Base-by-base conservation (phyloP, 2,329 filamentous ascomycete genomes). In the Nectriaceae sp. region DNA sequence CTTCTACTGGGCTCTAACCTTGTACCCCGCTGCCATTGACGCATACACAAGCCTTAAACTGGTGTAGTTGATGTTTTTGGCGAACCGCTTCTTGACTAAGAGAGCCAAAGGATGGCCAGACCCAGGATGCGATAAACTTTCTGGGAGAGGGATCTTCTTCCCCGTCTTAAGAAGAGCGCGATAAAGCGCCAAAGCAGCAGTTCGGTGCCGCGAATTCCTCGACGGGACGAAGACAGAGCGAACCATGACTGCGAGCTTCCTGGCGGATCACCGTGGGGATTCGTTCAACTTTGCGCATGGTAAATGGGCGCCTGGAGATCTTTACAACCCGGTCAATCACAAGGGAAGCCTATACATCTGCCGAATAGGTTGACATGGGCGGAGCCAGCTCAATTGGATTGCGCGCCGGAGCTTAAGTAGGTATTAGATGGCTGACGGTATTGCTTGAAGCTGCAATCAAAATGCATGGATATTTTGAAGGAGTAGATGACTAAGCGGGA, bases 1-100 rank as follows among this genome's bases (percentile, higher is more conserved):
- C 11, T 4, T 24, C 38, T 15, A 15, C 21, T 21, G 8, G 24
- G 6, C 31, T 19, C 58, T 16, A 55, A 83, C 82, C 68, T 82
- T 80, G 71, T 92, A 92, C 20, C 88, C 89, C 21, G 81, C 79
- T 26, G 79, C 71, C 58, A 93, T 80, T 6, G 83, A 79, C 2
- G 81, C 73, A 42, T 79, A 77, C 20, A 90, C 72, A 31, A 88
- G 74, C 16, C 82, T 77, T 2, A 76, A 71, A 55, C 83, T 87
- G 11, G 75, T 78, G 47, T 85, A 75, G 40, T 74, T 65, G 38
- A 71, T 71, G 64, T 90, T 85, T 47, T 78, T 76, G 42, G 70
- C 73, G 65, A 92, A 91, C 47, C 79, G 75, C 54, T 79, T 81
- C 47, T 77, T 78, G 39, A 90, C 71, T 4, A 88, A 70, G 47